Base-by-base conservation (phyloP, 2,329 filamentous ascomycete genomes). In the Waltergamsia citrina region DNA sequence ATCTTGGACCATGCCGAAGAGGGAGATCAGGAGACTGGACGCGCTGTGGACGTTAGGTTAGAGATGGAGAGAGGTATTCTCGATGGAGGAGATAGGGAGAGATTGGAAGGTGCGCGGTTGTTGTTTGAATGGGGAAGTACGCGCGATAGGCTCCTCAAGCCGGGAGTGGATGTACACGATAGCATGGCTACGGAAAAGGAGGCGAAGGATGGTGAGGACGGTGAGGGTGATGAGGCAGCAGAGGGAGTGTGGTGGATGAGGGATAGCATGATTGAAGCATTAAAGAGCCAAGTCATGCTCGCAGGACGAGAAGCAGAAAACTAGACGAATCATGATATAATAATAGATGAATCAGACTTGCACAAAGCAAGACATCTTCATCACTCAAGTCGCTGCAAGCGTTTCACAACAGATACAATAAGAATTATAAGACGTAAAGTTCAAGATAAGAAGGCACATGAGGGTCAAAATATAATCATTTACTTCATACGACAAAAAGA, bases 1-100 rank as follows among this genome's bases (percentile, higher is more conserved):
- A 67, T 85, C 4, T 61, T 86, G 7, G 68, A 62, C 54, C 65
- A 47, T 6, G 66, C 61, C 10, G 54, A 64, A 4, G 60, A 67
- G 19, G 32, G 32, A 6, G 70, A 64, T 9, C 63, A 62, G 4
- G 63, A 66, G 18, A 63, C 61, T 0, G 58, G 59, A n/a, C 59
- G 63, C 7, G 63, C 63, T 0, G 75, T 93, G 1, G 88, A 94
- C 50, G 74, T 78, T 21, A 67, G 81, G 25, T 59, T 94, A 18
- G 72, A 80, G 38, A 64, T 94, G 31, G 73, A 71, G 43, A 51
- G 50, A 32, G 60, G 62, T 16, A 64, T 65, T 22, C 37, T 65
- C 31, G 56, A 62, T 4, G 56, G 54, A 3, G 59, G 51, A 2
- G 62, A 63, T 42, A 49, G 58, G 21, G 60, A 62, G 42, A 37